A percentile compares a stretch with the other conserved stretches of the same genome.
Conservation (phyloP, 1,284 basidiomycete genomes). For the Amylostereum chailletii region DNA sequence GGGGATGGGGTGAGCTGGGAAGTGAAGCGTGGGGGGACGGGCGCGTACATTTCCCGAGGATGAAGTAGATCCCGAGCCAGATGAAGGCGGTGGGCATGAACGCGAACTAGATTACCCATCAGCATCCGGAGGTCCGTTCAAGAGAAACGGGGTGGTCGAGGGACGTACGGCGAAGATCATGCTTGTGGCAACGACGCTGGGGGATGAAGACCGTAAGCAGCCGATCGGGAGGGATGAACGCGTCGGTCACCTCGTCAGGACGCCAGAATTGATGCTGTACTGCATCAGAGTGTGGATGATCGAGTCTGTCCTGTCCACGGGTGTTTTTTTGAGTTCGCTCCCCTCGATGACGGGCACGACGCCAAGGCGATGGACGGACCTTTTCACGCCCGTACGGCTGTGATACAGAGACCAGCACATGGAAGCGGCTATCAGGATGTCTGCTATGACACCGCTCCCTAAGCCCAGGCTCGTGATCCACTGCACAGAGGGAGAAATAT, state of each 20-base stretch:
- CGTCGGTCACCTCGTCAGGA: slow-evolving; percentile 19
- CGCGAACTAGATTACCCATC: slow-evolving; percentile 14
- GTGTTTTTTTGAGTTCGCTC: background rate
- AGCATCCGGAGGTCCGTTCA: background rate
- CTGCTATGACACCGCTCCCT: slow-evolving; percentile 20
- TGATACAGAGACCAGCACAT: slow-evolving; percentile 21
- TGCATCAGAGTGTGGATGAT: slow-evolving; percentile 22
- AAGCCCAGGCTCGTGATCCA: slow-evolving; percentile 23
- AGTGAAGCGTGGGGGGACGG: too few species aligned
- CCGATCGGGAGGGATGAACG: background rate
- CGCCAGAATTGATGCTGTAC: slow-evolving; percentile 24
- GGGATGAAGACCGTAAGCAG: background rate
- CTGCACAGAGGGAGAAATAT: slow-evolving; percentile 1
- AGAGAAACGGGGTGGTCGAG: background rate
- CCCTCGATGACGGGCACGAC: background rate
- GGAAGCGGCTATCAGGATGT: slow-evolving; percentile 20
- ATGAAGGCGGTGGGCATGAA: slow-evolving; percentile 22
- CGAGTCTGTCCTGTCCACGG: slow-evolving; percentile 18
- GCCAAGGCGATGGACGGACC: slow-evolving; percentile 10
- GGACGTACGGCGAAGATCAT: background rate
- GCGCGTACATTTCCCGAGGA: slow-evolving; percentile 22
- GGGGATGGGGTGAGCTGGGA: background rate
- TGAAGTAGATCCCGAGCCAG: slow-evolving; percentile 24
- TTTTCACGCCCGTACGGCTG: slow-evolving; percentile 21
- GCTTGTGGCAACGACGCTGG: slow-evolving; percentile 19